Base-by-base conservation (phyloP, 306 rosid species). In the Acmispon strigosus region DNA sequence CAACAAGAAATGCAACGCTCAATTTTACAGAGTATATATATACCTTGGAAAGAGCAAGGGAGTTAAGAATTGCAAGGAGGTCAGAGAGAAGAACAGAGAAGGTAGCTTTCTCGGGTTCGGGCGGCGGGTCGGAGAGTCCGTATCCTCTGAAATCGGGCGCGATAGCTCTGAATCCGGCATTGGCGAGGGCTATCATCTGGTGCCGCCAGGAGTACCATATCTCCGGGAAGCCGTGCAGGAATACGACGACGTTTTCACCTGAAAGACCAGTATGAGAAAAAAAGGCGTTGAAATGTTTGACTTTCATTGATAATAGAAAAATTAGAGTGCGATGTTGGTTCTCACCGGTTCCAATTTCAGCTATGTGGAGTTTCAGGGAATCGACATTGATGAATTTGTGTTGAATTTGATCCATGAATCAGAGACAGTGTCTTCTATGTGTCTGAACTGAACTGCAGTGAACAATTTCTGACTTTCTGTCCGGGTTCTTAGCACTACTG, bases 201-300 rank as follows among this genome's bases (percentile, higher is more conserved):
- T 90, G 88, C 12, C 93, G 86, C 98, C 98, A 92, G 0, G 96
- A 76, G 90, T 90, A 90, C 98, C 98, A 92, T 73, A 88, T 92
- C 85, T 92, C 96, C 0, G 91, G 96, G 67, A 92, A 92, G 0
- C 96, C 96, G 55, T 90, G 96, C 4, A 92, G 77, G 58, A 90
- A 90, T 15, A 92, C 84, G 62, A 81, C 91, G 20, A 76, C 91
- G 75, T 86, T 86, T 7, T 68, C 72, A 55, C 91, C 93, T 85
- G 81, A 67, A 76, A 66, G 18, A 34, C 14, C 32, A 27, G 32
- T 27, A 27, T 2, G 3, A 27, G 4, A 27, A 27, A 4, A 27
- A 27, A 27, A 2, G 32, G 32, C 32, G 4, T 27, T 27, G 32
- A 27, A 2, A 27, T 27, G 43, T n/a, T 62, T 19, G 53, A 50